Percentiles rank a stretch among this genome's conserved stretches.
Evolutionary conservation across 2,329 filamentous ascomycete genomes (phyloP).

Genomic region (Apiospora sp.): DNA sequence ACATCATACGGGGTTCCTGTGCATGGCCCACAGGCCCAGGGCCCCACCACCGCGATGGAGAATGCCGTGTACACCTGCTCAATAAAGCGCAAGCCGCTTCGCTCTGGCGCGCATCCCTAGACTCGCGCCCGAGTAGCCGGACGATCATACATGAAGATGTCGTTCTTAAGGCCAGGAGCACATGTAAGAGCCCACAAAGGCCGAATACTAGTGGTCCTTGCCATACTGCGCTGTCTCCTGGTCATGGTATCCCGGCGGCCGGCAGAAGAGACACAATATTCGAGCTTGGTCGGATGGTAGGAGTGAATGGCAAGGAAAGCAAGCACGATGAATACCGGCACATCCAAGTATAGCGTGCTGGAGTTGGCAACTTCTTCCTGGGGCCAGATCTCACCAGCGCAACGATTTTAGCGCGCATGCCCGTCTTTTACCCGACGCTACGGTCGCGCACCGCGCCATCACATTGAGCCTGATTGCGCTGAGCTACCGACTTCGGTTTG

Average conservation of each 20-base stretch:
- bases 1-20: not conserved
- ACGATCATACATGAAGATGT: not conserved
- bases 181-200: not conserved
- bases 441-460: slow-evolving; percentile 74
- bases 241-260: not conserved
- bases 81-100: not conserved
- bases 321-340: not conserved
- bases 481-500: slow-evolving; percentile 80
- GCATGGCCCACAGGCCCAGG: slow-evolving; percentile 16
- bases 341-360: not conserved
- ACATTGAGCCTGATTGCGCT: slow-evolving; percentile 72
- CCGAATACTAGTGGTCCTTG: not conserved
- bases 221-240: not conserved
- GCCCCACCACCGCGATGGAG: not conserved
- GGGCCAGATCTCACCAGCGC: not conserved
- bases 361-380: not conserved
- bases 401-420: not conserved
- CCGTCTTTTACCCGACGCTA: not conserved
- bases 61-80: not conserved
- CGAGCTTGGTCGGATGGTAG: not conserved
- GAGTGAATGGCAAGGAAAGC: not conserved
- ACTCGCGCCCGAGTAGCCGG: not conserved
- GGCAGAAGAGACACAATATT: not conserved
- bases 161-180: not conserved
- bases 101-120: not conserved